Evolutionary conservation across 2,329 filamentous ascomycete genomes (phyloP), one percentile per base, ranked within the genome.

Genomic region (Blastomyces percursus): DNA sequence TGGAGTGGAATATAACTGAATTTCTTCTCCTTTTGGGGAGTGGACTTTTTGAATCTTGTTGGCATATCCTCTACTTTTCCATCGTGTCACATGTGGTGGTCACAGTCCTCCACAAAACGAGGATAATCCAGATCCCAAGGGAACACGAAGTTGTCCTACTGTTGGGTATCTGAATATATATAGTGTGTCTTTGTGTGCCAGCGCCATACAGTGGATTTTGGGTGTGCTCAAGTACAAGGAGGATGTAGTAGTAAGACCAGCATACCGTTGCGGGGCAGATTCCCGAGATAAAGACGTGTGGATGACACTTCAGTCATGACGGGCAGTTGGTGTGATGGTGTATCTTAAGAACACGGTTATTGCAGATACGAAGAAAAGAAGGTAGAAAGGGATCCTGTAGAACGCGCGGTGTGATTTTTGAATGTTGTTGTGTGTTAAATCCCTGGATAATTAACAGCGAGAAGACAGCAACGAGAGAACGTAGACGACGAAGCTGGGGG

Each of bases 251-350:
- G 69, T 68, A 69, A 71, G 68, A 70, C 69, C 71, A 73, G 74
- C 88, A 81, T 86, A 96, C 92, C 91, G 82, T 90, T 91, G 78
- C 91, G 90, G 78, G 94, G 93, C 77, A 99, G 88, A 81, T 97
- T 97, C 79, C 93, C 93, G 80, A 97, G 82, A 81, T 97, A 99
- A 70, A 97, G 89, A 80, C 94, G 86, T 74, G 93, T 97, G 69
- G 89, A 88, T 67, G 91, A 96, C 69, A 96, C 93, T 80, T 96
- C 91, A 72, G 86, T 88, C 85, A 91, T 91, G 70, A 68, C 66
- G 71, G 68, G 62, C 65, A 62, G 40, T 35, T 16, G 55, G 38
- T 59, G 55, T 16, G 35, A 21, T 38, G n/a, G 51, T 27, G 30
- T 54, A 52, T 51, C 61, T 42, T 58, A 38, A 57, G 35, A 44